These are phyloP conservation scores for Mrakia blollopis DNA, from an alignment of 768 basidiomycete species.

Conservation along the genomic window DNA sequence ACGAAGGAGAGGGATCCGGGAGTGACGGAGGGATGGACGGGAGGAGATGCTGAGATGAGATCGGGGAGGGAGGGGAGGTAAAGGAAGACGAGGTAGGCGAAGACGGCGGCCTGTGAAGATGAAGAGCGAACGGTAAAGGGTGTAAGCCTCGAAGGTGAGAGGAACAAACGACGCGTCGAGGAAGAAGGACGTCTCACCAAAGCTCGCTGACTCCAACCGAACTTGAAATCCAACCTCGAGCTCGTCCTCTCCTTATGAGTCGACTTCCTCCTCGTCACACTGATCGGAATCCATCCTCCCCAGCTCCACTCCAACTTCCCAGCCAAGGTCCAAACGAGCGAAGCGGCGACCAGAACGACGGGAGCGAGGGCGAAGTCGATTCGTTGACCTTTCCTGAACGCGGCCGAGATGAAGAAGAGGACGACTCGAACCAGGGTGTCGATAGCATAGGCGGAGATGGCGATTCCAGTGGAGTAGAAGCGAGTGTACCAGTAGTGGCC, in stretches of 20 bases:
- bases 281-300: neutral
- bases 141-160: too few relatives aligned
- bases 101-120: neutral
- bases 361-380: neutral
- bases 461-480: conserved; percentile 1
- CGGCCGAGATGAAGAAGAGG: neutral
- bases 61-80: neutral
- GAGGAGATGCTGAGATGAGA: neutral
- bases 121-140: too few relatives aligned
- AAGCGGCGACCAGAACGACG: neutral
- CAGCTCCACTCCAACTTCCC: neutral
- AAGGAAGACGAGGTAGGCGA: neutral
- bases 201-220: conserved; percentile 3
- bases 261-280: conserved; percentile 3
- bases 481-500: neutral
- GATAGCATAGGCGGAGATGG: neutral
- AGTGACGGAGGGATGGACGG: neutral
- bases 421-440: conserved; percentile 3
- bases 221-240: conserved; percentile 4
- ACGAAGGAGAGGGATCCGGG: neutral
- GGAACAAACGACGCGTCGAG: neutral
- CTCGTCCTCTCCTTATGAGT: neutral
- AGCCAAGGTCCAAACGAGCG: neutral
- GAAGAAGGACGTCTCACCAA: neutral
- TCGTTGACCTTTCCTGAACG: neutral